These are phyloP conservation scores for Gastrodia elata DNA, from an alignment of 106 monocot genomes.

Conservation along the genomic window DNA sequence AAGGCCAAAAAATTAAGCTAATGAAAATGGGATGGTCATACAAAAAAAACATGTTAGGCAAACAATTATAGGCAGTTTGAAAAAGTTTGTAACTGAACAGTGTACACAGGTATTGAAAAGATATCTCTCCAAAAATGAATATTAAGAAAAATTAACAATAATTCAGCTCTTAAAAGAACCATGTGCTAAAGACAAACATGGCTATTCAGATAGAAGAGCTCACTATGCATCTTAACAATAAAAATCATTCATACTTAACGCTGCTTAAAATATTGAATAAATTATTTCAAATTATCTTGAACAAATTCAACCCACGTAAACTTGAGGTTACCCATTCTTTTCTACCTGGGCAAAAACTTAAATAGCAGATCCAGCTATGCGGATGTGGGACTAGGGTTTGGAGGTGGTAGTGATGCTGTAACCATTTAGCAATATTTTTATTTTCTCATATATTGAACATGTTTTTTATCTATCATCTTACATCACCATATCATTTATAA, in stretches of 20 bases:
- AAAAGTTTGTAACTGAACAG: not conserved
- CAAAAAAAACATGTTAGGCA: not conserved
- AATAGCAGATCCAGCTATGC: too few relatives aligned
- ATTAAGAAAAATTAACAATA: not conserved
- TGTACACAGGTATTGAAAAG: not conserved
- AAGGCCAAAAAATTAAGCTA: not conserved
- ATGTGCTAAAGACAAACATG: not conserved
- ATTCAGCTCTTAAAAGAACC: not conserved
- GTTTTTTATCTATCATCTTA: too few relatives aligned
- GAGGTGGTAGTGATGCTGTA: too few relatives aligned
- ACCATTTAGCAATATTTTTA: not conserved
- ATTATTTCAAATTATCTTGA: not conserved
- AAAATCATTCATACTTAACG: not conserved
- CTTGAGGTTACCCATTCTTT: too few relatives aligned
- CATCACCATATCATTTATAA: too few relatives aligned
- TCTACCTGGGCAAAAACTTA: too few relatives aligned
- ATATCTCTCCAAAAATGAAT: not conserved
- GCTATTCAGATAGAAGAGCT: not conserved
- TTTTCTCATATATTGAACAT: not conserved
- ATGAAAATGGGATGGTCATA: not conserved
- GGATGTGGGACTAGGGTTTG: too few relatives aligned
- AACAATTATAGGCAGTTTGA: not conserved
- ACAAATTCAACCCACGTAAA: too few relatives aligned
- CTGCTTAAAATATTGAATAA: not conserved
- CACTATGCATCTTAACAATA: not conserved